phyloP scores from a whole-genome alignment of 805 yeast genomes.

The Yamadazyma scolyti region DNA sequence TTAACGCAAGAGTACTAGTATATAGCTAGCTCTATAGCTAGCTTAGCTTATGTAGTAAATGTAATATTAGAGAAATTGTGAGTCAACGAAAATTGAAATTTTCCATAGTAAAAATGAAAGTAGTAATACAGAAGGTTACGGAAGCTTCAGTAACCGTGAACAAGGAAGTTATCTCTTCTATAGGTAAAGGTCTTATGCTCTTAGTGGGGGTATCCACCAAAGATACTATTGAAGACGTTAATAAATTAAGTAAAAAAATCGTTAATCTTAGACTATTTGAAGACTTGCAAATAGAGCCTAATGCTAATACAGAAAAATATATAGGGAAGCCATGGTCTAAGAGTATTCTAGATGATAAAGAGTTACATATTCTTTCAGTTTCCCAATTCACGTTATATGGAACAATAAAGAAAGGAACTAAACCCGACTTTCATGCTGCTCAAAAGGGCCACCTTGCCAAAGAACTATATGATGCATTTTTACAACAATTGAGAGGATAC shows the following conservation, averaged over 20 bases:
- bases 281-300: conserved; percentile 44
- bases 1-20: conserved; percentile 30
- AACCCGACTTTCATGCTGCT: conserved; percentile 92
- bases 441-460: conserved; percentile 68
- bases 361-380: conserved; percentile 76
- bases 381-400: conserved; percentile 93
- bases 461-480: conserved; percentile 51
- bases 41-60: background rate
- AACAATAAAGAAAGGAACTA: conserved; percentile 81
- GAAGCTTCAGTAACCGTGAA: conserved; percentile 89
- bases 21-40: background rate
- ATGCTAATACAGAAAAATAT: conserved; percentile 38
- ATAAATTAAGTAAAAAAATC: conserved; percentile 64
- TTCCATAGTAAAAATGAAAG: conserved; percentile 58
- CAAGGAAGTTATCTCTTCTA: conserved; percentile 63
- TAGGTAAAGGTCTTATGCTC: conserved; percentile 70
- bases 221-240: conserved; percentile 74
- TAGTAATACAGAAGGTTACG: conserved; percentile 87
- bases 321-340: conserved; percentile 75
- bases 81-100: background rate
- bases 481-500: conserved; percentile 43
- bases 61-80: background rate
- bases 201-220: conserved; percentile 80
- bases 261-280: conserved; percentile 71
- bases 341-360: conserved; percentile 53